These are phyloP conservation scores for Microbotryomycetes sp. DNA, from an alignment of 1,284 basidiomycete genomes.

Conservation along the genomic window DNA sequence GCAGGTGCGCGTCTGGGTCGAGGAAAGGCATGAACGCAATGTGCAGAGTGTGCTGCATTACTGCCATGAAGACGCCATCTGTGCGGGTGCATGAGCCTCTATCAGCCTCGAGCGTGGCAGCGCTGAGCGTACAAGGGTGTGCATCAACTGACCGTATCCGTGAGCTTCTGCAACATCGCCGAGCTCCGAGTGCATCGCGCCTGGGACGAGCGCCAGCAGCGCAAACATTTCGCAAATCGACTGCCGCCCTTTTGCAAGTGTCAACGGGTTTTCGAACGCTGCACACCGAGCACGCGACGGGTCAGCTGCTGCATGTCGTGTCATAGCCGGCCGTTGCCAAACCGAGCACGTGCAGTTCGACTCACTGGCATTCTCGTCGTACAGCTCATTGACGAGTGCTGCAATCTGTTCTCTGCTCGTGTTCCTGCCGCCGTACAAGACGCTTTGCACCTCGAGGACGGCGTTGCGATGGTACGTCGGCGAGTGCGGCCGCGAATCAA, in stretches of 20 bases:
- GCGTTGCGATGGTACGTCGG: slow-evolving; percentile 9
- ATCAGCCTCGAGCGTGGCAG: not conserved
- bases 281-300: too few relatives aligned
- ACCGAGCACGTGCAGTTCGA: not conserved
- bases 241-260: slow-evolving; percentile 17
- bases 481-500: not conserved
- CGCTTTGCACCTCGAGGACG: slow-evolving; percentile 20
- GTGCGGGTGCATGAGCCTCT: not conserved
- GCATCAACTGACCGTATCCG: slow-evolving; percentile 12
- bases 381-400: slow-evolving; percentile 9
- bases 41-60: slow-evolving; percentile 17
- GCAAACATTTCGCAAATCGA: slow-evolving; percentile 26
- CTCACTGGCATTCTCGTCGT: slow-evolving; percentile 18
- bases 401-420: slow-evolving; percentile 10
- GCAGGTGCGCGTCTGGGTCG: slow-evolving; percentile 5
- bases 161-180: slow-evolving; percentile 22
- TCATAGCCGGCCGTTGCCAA: not conserved
- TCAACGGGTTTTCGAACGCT: slow-evolving; percentile 31
- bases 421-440: slow-evolving; percentile 21
- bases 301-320: not conserved
- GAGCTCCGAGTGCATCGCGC: slow-evolving; percentile 25
- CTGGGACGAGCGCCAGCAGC: slow-evolving; percentile 24
- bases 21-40: slow-evolving; percentile 22
- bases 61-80: not conserved
- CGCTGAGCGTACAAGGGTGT: not conserved